Base-by-base conservation (phyloP, 2,329 filamentous ascomycete species). In the Nakataea oryzae region DNA sequence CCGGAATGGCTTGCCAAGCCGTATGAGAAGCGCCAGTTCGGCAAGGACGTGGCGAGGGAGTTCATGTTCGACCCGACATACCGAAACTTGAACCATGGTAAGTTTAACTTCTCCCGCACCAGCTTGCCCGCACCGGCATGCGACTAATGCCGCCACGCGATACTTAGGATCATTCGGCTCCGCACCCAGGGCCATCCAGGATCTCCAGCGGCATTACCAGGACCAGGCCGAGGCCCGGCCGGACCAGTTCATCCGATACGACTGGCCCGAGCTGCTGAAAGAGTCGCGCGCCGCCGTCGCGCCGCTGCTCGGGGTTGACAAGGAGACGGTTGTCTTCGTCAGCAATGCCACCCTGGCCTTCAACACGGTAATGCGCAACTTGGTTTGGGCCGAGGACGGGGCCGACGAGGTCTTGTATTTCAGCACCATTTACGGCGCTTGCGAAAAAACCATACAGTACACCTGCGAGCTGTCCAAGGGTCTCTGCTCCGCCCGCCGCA, bases 391-490 rank as follows among this genome's bases (percentile, higher is more conserved):
- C 50, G 72, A 78, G 0, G 87, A 88, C 64, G 88, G 92, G 64
- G 83, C 85, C 28, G 93, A 97, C 70, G 86, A 88, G 65, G 89
- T 96, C 65, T 69, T 96, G 57, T 88, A 86, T 73, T 96, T 96
- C 70, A 82, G 81, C 50, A 91, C 89, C 54, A 82, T 92, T 61
- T 96, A 96, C 71, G 86, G 86, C 62, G 86, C 85, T 0, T 92
- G 91, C 70, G 88, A 86, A 62, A 91, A 90, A 70, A 86, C 86
- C 0, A 78, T 95, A 24, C 79, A 86, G 55, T 93, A 77, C 62
- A 74, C 95, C 47, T 78, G 82, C n/a, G 92, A 96, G 70, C 86
- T 82, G 2, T 84, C 79, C 2, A 76, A 66, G 0, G 76, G 74
- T 1, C 70, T 69, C 7, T 74, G 85, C 13, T 69, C 74, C 1